Percentiles rank a stretch among this genome's conserved stretches.
Evolutionary conservation across 2,329 filamentous ascomycete genomes (phyloP).

Genomic region (Amesomyces nigricolor): DNA sequence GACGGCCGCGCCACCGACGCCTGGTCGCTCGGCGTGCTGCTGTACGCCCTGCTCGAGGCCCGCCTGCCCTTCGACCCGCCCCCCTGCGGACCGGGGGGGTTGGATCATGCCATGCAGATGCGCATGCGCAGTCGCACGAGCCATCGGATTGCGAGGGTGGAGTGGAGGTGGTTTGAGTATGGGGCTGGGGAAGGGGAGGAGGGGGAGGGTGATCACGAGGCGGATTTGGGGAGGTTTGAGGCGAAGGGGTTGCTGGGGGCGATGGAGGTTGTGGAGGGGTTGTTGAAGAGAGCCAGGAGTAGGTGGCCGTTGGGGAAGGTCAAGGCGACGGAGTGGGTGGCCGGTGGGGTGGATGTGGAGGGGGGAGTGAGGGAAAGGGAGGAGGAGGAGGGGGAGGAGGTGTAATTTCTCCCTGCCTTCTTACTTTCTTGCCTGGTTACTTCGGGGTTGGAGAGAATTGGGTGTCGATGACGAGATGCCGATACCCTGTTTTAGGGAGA

Average conservation of each 20-base stretch:
- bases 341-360: slow-evolving; percentile 63
- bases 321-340: slow-evolving; percentile 68
- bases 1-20: slow-evolving; percentile 88
- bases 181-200: slow-evolving; percentile 54
- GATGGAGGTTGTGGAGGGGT: slow-evolving; percentile 72
- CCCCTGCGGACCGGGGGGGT: slow-evolving; percentile 46
- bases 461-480: too few relatives aligned
- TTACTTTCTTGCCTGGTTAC: not conserved
- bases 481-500: too few relatives aligned
- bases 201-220: slow-evolving; percentile 72
- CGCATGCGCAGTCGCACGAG: slow-evolving; percentile 76
- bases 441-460: not conserved
- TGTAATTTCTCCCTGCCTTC: slow-evolving; percentile 27
- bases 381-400: slow-evolving; percentile 52
- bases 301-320: slow-evolving; percentile 73
- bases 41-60: slow-evolving; percentile 92
- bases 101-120: slow-evolving; percentile 50
- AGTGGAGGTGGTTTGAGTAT: slow-evolving; percentile 91
- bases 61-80: slow-evolving; percentile 87
- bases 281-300: slow-evolving; percentile 76
- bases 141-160: slow-evolving; percentile 89
- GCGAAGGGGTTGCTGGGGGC: slow-evolving; percentile 66
- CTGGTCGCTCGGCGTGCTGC: slow-evolving; percentile 88
- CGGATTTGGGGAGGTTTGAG: slow-evolving; percentile 53
- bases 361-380: slow-evolving; percentile 55